phyloP scores from a whole-genome alignment of 345 rosid species.

The Hevea brasiliensis region DNA sequence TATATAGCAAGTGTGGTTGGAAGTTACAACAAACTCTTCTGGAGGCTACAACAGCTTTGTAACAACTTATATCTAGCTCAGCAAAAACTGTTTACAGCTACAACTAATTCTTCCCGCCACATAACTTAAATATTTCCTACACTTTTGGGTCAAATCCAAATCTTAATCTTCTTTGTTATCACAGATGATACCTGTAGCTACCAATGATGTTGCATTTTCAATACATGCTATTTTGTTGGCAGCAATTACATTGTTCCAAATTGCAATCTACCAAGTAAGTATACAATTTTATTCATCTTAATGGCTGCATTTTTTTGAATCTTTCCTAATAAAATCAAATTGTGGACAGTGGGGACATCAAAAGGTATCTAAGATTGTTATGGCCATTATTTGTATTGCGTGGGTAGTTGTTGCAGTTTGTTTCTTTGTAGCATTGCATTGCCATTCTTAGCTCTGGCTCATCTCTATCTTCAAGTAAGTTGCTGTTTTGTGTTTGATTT shows the following conservation, averaged over 20 bases:
- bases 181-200: conserved; percentile 97
- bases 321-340: too few relatives aligned
- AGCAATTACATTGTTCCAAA: conserved; percentile 61
- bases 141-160: too few relatives aligned
- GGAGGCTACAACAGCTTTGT: too few relatives aligned
- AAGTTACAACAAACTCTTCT: too few relatives aligned
- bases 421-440: conserved; percentile 71
- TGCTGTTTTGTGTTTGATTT: neutral
- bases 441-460: conserved; percentile 85
- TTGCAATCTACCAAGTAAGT: conserved; percentile 72
- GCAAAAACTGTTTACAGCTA: too few relatives aligned
- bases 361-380: conserved; percentile 63
- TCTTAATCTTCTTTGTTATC: neutral
- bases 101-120: too few relatives aligned
- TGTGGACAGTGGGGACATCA: conserved; percentile 72
- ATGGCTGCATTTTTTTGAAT: too few relatives aligned
- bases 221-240: conserved; percentile 87
- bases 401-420: conserved; percentile 68
- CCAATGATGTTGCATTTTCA: conserved; percentile 91
- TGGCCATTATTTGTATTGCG: conserved; percentile 48
- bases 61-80: too few relatives aligned
- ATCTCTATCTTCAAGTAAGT: conserved; percentile 76
- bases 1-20: too few relatives aligned
- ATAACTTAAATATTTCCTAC: too few relatives aligned
- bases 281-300: too few relatives aligned